Evolutionary conservation across 305 asterid species (phyloP).

Genomic region (Ilex paraguariensis): DNA sequence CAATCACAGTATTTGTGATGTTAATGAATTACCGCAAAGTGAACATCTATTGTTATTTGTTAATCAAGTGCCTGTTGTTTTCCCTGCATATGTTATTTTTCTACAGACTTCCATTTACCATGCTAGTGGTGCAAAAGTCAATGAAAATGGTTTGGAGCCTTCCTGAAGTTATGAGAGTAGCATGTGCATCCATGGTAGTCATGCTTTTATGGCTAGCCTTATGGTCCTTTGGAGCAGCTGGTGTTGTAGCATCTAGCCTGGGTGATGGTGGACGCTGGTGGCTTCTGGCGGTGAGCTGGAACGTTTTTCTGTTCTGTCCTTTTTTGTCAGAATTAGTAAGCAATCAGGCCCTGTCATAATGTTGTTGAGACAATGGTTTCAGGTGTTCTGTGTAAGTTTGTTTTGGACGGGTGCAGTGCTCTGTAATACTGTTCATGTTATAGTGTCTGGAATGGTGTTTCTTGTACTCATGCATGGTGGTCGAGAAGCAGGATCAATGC

Average conservation of each 20-base stretch:
- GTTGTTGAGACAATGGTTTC: slow-evolving; percentile 13
- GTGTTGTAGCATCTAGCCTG: slow-evolving; percentile 79
- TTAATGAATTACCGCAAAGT: no score
- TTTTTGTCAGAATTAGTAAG: slow-evolving; percentile 17
- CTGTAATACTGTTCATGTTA: slow-evolving; percentile 82
- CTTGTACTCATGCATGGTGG: slow-evolving; percentile 87
- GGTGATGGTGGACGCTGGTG: slow-evolving; percentile 94
- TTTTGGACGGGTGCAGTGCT: slow-evolving; percentile 99
- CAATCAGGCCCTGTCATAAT: not conserved
- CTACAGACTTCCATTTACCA: slow-evolving; percentile 89
- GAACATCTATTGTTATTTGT: not conserved
- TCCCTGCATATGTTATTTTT: slow-evolving; percentile 8
- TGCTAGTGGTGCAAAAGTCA: slow-evolving; percentile 89
- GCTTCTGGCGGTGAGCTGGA: slow-evolving; percentile 99
- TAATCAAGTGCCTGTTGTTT: not conserved
- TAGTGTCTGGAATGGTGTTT: slow-evolving; percentile 94
- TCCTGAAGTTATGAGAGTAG: slow-evolving; percentile 74
- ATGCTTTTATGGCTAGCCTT: slow-evolving; percentile 89
- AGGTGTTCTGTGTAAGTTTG: slow-evolving; percentile 84
- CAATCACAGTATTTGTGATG: no score
- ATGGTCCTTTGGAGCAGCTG: slow-evolving; percentile 97
- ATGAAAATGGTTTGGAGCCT: slow-evolving; percentile 81
- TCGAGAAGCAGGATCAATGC: slow-evolving; percentile 78
- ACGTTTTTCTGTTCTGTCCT: slow-evolving; percentile 59
- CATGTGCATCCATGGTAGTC: slow-evolving; percentile 70